Evolutionary conservation across 2,329 filamentous ascomycete species (phyloP), one percentile per base, ranked within the genome.

Genomic region (Canariomyces notabilis): DNA sequence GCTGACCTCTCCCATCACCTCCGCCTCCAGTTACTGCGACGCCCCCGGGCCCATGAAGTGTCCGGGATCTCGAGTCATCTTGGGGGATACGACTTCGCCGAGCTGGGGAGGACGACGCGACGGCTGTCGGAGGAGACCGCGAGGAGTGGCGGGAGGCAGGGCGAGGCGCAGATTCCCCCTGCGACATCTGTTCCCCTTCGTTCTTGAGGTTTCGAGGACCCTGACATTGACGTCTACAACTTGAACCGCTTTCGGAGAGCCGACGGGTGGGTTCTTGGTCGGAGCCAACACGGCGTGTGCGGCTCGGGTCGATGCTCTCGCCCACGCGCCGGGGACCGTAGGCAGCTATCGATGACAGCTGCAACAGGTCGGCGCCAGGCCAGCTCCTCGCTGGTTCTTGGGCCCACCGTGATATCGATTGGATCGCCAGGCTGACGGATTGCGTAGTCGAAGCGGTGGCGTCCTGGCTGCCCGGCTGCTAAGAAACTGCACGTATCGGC

Each of bases 111-210:
- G 63, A 64, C 29, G 58, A 55, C 29, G 54, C 64, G 61, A 62
- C 60, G 50, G 66, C 57, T 52, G 72, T 61, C 51, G 65, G 57
- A 51, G 73, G 67, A 45, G 72, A 73, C 58, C 64, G 68, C 54
- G 71, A 69, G 54, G 68, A 54, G 57, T 66, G 70, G 61, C 69
- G 74, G 67, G 76, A 75, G 64, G 70, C 66, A 72, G 76, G 72
- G 64, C 67, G 72, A 75, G 75, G 69, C 67, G 69, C 71, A 73
- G 73, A 66, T 60, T 71, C 74, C 70, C 72, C 75, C 72, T 80
- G 76, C 70, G 78, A 81, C 80, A 83, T 83, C 74, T 73, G 72
- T 67, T 77, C 76, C 72, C 76, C 75, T 73, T 66, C 69, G 65
- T 67, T 65, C 67, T 67, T 67, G 63, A 68, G 67, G 67, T 68